Base-by-base conservation (phyloP, 1,284 basidiomycete species). In the Cutaneotrichosporon cavernicola region DNA sequence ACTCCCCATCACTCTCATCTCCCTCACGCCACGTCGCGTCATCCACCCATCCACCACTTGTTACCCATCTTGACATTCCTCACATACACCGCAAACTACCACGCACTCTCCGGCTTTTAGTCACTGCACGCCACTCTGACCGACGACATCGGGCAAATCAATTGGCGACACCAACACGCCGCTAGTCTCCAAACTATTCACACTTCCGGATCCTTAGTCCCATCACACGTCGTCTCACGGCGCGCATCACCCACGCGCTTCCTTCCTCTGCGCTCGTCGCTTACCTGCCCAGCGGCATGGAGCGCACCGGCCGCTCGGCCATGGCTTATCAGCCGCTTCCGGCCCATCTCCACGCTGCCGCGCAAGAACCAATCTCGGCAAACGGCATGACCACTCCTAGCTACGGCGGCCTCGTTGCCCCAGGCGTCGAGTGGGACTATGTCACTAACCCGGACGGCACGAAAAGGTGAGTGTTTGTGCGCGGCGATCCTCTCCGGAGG, bases 361-460 rank as follows among this genome's bases (percentile, higher is more conserved):
- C 58, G 26, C 58, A 60, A 36, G 58, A 60, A 32, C 58, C 58
- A 6, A 18, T 46, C 21, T 53, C 58, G 6, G 34, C 58, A 7
- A 64, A 68, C 36, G 61, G 50, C 71, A 77, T 58, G 73, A 74
- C 56, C 62, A 70, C 51, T 16, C 85, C 87, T 61, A 58, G 47
- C 52, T 57, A 60, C 26, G 63, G 53, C 34, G 85, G 85, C 46
- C 80, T 83, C 72, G 84, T 87, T 70, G 80, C 73, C 59, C 78
- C 79, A 7, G 79, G 79, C 18, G 73, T 71, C 53, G 77, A 80
- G 60, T 80, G 78, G 77, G 79, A 80, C 46, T 79, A 72, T 61
- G 71, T 76, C 30, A 69, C 76, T 21, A 70, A 72, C 51, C 68
- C 71, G 58, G 70, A 74, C 31, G 73, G 74, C n/a, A 65, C 72